Evolutionary conservation across 176 grass and related monocot species (phyloP).

Genomic region (Carex kokanica): DNA sequence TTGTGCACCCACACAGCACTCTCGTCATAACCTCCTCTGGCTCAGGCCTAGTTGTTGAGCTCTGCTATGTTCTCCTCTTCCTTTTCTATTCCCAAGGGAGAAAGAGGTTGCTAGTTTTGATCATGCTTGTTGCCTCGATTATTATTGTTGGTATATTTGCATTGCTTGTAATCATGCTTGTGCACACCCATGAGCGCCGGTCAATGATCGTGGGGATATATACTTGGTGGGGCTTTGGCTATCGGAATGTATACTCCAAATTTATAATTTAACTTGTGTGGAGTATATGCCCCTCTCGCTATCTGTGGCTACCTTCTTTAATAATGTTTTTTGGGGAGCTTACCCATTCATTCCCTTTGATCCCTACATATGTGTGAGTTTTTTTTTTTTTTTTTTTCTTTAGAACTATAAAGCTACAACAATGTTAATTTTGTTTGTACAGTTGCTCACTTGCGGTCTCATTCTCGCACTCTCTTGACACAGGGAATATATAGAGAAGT

Average conservation of each 20-base stretch:
- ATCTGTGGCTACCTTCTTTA: constrained; percentile 8
- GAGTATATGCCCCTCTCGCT: constrained; percentile 34
- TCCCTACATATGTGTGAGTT: constrained; percentile 29
- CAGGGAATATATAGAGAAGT: not conserved
- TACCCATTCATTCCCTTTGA: constrained; percentile 30
- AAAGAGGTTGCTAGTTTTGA: constrained; percentile 39
- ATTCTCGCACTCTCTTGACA: no score
- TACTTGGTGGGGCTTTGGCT: constrained; percentile 59
- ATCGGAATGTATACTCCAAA: constrained; percentile 52
- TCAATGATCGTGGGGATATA: constrained; percentile 86
- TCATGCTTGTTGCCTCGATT: constrained; percentile 46
- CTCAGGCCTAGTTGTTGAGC: constrained; percentile 59
- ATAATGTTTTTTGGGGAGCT: constrained; percentile 24
- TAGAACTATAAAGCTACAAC: not conserved
- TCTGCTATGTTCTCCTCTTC: constrained; percentile 68
- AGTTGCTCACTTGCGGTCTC: not conserved
- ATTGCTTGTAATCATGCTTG: constrained; percentile 29
- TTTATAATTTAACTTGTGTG: not conserved
- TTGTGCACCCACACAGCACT: constrained; percentile 85
- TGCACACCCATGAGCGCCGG: constrained; percentile 44
- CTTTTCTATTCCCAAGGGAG: constrained; percentile 44
- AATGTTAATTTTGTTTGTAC: not conserved
- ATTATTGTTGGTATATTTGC: constrained; percentile 49
- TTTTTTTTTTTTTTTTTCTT: not conserved
- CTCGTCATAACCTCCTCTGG: constrained; percentile 84